These are phyloP conservation scores for Oxyria digyna DNA, from an alignment of 148 eudicot genomes.

Conservation along the genomic window DNA sequence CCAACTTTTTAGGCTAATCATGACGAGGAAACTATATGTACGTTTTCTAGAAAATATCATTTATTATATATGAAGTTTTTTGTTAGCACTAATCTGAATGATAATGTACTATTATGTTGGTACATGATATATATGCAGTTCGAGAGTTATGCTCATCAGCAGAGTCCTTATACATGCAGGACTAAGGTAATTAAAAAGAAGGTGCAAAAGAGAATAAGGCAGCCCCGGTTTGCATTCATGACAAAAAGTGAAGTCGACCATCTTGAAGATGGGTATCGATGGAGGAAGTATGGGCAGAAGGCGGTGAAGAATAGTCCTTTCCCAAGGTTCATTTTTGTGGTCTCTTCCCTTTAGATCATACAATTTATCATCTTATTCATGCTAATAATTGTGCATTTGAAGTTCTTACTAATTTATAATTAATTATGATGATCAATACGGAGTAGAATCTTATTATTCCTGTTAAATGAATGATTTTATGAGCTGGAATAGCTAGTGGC, in stretches of 20 bases:
- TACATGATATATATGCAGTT: not conserved
- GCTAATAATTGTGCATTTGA: not conserved
- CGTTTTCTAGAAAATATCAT: not conserved
- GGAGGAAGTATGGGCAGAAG: conserved; percentile 97
- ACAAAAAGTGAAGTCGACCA: conserved; percentile 94
- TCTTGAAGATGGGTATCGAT: conserved; percentile 95
- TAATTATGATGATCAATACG: not conserved
- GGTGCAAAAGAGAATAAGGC: conserved; percentile 71
- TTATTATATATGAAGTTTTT: not conserved
- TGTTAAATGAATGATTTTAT: not conserved
- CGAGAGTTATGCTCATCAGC: no score
- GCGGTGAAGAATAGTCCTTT: conserved; percentile 97
- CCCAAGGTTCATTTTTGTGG: conserved; percentile 52
- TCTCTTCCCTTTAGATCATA: not conserved
- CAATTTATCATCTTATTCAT: not conserved
- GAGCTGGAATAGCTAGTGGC: not conserved
- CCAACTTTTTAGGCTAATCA: not conserved
- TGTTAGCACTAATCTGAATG: not conserved
- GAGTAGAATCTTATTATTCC: conserved; percentile 1
- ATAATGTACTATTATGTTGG: not conserved
- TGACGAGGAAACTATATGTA: not conserved
- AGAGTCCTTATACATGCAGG: conserved; percentile 30
- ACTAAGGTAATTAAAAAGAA: conserved; percentile 49
- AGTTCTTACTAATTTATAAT: not conserved
- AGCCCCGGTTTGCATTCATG: conserved; percentile 83